Base-by-base conservation (phyloP, 306 rosid genomes). In the Medicago arabica region DNA sequence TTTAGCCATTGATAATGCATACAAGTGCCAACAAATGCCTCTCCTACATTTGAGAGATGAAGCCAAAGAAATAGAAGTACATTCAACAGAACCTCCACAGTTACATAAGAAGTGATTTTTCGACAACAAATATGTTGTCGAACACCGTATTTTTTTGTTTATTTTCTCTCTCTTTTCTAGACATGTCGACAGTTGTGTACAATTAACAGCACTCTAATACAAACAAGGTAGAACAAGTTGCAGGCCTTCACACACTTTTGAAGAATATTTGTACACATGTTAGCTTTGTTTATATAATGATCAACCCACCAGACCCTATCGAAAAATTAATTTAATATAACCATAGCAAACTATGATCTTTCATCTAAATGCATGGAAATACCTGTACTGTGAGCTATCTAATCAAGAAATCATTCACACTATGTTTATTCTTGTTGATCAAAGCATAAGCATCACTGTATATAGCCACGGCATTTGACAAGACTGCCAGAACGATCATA, bases 401-500 rank as follows among this genome's bases (percentile, higher is more conserved):
- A 57, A 82, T 31, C 18, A 40, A 49, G 60, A 58, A 73, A 77
- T 85, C 87, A 70, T 36, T 50, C 75, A 19, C 46, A 60, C 2
- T 60, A 21, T 5, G 75, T 46, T 40, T 75, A 9, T 53, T 87
- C 53, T 55, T 90, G 81, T 88, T 89, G 71, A 89, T 77, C 84
- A 90, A 67, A 55, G 88, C 78, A 85, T 79, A 82, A 75, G 97
- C 91, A 79, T 93, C 90, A 43, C 98, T 89, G 43, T 86, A 93
- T 77, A 93, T 89, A 71, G 98, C 98, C 83, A 93, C 83, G 53
- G 47, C 71, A 54, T 83, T 93, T 40, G 97, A 88, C 71, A 93
- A 85, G 54, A 90, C 91, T 28, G 97, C 93, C 8, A 93, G 84
- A 21, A 81, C 84, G 67, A 93, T 86, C 98, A 93, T 93, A 39